Evolutionary conservation across 345 rosid genomes (phyloP).

Genomic region (Euphorbia peplus): DNA sequence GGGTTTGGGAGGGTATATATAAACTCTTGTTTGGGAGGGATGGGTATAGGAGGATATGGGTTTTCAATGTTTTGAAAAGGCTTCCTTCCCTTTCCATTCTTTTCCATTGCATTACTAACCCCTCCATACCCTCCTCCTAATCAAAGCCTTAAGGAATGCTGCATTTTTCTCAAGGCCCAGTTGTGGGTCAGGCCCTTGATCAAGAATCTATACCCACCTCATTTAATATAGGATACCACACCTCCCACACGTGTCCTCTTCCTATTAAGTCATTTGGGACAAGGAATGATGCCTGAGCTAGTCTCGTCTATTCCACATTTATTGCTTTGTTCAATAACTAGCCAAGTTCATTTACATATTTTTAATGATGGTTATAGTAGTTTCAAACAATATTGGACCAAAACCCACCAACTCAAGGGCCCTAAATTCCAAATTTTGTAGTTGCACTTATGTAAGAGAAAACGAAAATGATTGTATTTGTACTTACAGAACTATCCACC

Average conservation of each 20-base stretch:
- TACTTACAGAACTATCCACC: conserved; percentile 46
- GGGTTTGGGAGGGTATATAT: too few species aligned
- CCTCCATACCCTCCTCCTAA: too few species aligned
- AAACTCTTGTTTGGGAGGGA: too few species aligned
- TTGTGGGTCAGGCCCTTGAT: background rate
- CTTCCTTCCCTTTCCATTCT: too few species aligned
- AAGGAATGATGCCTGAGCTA: background rate
- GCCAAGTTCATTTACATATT: background rate
- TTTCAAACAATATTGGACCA: background rate
- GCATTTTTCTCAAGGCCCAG: background rate
- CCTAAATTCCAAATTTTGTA: background rate
- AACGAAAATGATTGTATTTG: conserved; percentile 22
- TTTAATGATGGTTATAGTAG: background rate
- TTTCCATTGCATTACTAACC: too few species aligned
- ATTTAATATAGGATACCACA: background rate
- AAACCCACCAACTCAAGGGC: too few species aligned
- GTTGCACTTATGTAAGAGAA: conserved; percentile 1
- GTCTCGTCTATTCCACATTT: background rate
- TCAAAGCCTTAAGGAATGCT: too few species aligned
- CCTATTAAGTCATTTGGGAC: background rate
- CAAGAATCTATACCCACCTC: background rate
- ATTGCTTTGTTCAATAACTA: background rate
- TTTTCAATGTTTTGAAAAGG: too few species aligned
- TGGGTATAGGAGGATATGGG: too few species aligned
- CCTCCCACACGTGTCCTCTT: background rate